Evolutionary conservation across 2,329 filamentous ascomycete genomes (phyloP), one percentile per base, ranked within the genome.

Genomic region (Raffaelea arxii): DNA sequence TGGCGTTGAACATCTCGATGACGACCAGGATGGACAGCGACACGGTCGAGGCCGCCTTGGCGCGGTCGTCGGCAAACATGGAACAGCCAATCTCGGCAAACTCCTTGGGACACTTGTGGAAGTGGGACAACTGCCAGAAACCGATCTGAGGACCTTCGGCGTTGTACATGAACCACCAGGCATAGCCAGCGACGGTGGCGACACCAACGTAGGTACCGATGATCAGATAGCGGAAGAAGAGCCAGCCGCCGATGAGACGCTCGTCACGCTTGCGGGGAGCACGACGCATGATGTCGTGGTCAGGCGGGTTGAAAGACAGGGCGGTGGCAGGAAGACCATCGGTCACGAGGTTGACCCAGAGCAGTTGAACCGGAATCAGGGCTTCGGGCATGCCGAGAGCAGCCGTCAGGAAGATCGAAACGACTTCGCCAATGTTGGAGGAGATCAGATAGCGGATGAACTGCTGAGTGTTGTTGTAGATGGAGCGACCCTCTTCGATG

Each of bases 161-260:
- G 70, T 97, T 91, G 73, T 85, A 95, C 84, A 98, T 90, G 74
- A 97, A 98, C 87, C 89, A 98, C 92, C 92, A 98, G n/a, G 88
- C 91, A 62, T 98, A 98, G 40, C 94, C 92, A 59, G 84, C 89
- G 19, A 98, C 94, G 4, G 92, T 98, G 46, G 92, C 92, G 36
- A 88, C 74, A 61, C 92, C 92, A 49, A 98, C 92, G 54, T 98
- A 98, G 9, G 81, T 88, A 51, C 92, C 92, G 57, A 98, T 92
- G 43, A 97, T 82, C 72, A 98, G 81, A 67, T 98, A 98, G 45
- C 92, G 82, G 77, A 97, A 89, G 72, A 98, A 96, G 35, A 98
- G 71, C 92, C 92, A 98, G 49, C 90, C 89, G 39, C 87, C 83
- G 45, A 98, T 91, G 43, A 98, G 82, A 6, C 86, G 71, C 67